Conservation (phyloP, 345 rosid genomes). For the Anacardium occidentale region DNA sequence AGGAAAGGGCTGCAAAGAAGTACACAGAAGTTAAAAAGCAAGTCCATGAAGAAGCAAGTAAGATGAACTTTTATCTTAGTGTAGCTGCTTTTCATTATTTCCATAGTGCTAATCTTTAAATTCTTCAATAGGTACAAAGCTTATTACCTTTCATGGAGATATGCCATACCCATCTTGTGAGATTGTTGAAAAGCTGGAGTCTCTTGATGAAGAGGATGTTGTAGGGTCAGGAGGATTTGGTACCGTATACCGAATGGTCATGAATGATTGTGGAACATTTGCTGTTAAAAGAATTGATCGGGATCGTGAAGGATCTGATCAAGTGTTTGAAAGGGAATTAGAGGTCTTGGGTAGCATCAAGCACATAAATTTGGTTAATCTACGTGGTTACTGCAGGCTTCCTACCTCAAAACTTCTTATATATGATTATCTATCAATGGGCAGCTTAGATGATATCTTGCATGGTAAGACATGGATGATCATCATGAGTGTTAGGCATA, state of each 20-base stretch:
- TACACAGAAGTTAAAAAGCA: conserved; percentile 93
- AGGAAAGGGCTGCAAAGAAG: conserved; percentile 82
- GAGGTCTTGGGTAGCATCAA: conserved; percentile 95
- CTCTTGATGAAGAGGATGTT: conserved; percentile 87
- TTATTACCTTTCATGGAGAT: conserved; percentile 94
- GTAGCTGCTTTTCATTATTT: background rate
- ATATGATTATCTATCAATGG: conserved; percentile 84
- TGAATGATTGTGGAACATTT: conserved; percentile 97
- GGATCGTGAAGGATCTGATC: conserved; percentile 85
- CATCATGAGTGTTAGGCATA: background rate
- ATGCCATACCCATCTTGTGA: conserved; percentile 85
- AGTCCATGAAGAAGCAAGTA: conserved; percentile 62
- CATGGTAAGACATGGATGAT: conserved; percentile 50
- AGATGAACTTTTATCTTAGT: conserved; percentile 18
- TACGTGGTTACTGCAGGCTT: conserved; percentile 92
- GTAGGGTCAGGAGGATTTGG: conserved; percentile 99
- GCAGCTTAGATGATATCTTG: conserved; percentile 85
- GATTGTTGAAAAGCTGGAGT: conserved; percentile 87
- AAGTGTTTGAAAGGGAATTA: conserved; percentile 88
- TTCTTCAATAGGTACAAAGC: conserved; percentile 56
- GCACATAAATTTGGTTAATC: conserved; percentile 88
- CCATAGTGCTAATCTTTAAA: conserved; percentile 5
- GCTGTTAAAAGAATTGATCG: conserved; percentile 92
- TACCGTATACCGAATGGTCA: conserved; percentile 92
- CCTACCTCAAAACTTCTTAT: conserved; percentile 83